Conservation (phyloP, 2,329 filamentous ascomycete species). For the Proliferodiscus dingleyae region DNA sequence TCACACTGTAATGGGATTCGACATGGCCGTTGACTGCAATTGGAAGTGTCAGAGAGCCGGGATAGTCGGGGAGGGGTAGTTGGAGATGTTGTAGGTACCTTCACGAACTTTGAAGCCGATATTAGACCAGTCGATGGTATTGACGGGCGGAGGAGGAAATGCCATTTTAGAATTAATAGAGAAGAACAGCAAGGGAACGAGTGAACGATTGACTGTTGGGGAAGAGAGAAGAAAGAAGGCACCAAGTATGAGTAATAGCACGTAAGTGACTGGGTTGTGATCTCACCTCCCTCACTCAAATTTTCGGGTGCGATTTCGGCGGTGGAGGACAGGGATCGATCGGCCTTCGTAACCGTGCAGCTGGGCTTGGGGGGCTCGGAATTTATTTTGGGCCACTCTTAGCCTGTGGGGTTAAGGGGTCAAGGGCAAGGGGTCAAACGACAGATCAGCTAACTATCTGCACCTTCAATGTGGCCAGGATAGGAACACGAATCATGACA, state of each 20-base stretch:
- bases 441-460: conserved; percentile 7
- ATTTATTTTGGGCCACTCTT: not conserved
- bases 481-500: too few relatives aligned
- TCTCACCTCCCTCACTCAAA: too few relatives aligned
- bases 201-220: too few relatives aligned
- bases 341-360: not conserved
- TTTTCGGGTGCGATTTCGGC: not conserved
- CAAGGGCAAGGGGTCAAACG: conserved; percentile 12
- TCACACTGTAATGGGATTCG: conserved; percentile 74
- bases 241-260: too few relatives aligned
- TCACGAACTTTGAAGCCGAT: conserved; percentile 91
- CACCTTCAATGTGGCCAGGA: too few relatives aligned
- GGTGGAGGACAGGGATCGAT: not conserved
- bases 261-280: too few relatives aligned
- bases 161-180: conserved; percentile 29
- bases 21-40: conserved; percentile 83
- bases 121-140: conserved; percentile 85
- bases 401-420: too few relatives aligned
- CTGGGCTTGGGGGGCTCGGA: not conserved
- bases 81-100: conserved; percentile 47
- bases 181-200: conserved; percentile 1
- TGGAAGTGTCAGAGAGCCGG: not conserved
- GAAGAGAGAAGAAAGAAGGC: conserved; percentile 1
- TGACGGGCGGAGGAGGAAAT: conserved; percentile 74
- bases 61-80: not conserved